A percentile compares a stretch with the other conserved stretches of the same genome.
Evolutionary conservation across 305 asterid genomes (phyloP).

Genomic region (Fraxinus albicans): DNA sequence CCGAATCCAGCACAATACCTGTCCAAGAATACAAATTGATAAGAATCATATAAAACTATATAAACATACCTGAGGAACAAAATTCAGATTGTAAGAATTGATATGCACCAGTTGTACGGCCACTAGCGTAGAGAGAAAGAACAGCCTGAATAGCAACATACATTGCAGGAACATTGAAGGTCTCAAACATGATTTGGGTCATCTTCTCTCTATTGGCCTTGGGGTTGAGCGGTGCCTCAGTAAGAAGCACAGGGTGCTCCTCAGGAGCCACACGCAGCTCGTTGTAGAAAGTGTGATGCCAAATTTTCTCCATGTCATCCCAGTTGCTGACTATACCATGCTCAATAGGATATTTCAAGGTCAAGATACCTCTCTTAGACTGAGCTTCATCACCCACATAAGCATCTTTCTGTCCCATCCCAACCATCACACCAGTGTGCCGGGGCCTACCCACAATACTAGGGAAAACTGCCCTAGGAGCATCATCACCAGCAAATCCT

Average conservation of each 20-base stretch:
- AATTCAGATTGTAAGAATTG: neutral
- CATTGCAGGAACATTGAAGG: slow-evolving; percentile 60
- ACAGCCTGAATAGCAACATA: slow-evolving; percentile 67
- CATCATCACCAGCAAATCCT: too few species aligned
- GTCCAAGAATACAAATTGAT: neutral
- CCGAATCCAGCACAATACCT: slow-evolving; percentile 72
- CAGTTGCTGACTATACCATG: too few species aligned
- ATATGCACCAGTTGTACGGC: slow-evolving; percentile 65
- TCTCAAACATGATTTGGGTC: slow-evolving; percentile 58
- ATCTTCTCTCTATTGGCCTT: slow-evolving; percentile 70
- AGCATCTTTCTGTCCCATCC: too few species aligned
- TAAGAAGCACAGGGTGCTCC: slow-evolving; percentile 65
- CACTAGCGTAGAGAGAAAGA: slow-evolving; percentile 64
- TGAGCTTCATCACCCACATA: too few species aligned
- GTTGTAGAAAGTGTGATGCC: slow-evolving; percentile 55
- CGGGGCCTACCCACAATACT: too few species aligned
- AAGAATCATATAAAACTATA: neutral
- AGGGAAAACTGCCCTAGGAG: too few species aligned
- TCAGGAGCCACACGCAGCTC: slow-evolving; percentile 70
- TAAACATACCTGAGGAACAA: neutral
- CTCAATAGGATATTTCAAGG: too few species aligned
- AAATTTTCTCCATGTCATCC: slow-evolving; percentile 50
- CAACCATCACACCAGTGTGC: too few species aligned
- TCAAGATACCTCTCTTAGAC: too few species aligned
- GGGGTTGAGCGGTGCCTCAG: slow-evolving; percentile 70